Base-by-base conservation (phyloP, 2,329 filamentous ascomycete genomes). In the Bertia moriformis region DNA sequence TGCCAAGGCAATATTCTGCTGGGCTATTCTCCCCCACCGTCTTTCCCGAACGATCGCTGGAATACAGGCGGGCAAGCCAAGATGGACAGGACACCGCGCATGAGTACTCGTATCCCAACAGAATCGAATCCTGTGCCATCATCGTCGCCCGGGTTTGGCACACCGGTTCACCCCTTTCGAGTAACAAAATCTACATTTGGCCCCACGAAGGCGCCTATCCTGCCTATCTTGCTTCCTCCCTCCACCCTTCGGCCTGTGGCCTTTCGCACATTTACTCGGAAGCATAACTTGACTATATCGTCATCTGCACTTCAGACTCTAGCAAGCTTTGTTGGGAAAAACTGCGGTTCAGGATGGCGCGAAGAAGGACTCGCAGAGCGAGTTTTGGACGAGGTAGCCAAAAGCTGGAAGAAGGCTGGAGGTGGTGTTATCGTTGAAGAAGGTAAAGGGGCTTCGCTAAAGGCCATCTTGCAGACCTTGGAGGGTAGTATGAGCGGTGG, bases 191-290 rank as follows among this genome's bases (percentile, higher is more conserved):
- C 53, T 7, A 10, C 10, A 10, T 7, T 15, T 35, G 10, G 10
- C 60, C 67, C 18, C 49, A 55, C 32, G 68, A 72, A 47, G 69
- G 77, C 12, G 67, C 68, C 18, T 4, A 83, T 96, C 37, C 68
- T 98, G 1, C 87, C 91, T 3, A 91, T 98, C 41, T 69, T 93
- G 24, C 77, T 98, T 3, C 88, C 89, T 3, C 83, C 88, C 0
- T 76, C 86, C 7, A 93, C 84, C 0, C 65, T 98, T 30, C 73
- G 93, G 44, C 89, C 91, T 2, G 69, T 96, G 15, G 93, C 91
- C 5, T 96, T 98, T 53, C 78, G 91, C 37, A 93, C 85, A 0
- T 93, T 98, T 48, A 98, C 91, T 2, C 95, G 95, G 59, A 98
- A 96, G 54, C 86, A 98, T 61, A 93, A 89, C 49, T 67, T 98